phyloP scores from a whole-genome alignment of 2,329 filamentous ascomycete species.

The Emmonsiellopsis sp. region DNA sequence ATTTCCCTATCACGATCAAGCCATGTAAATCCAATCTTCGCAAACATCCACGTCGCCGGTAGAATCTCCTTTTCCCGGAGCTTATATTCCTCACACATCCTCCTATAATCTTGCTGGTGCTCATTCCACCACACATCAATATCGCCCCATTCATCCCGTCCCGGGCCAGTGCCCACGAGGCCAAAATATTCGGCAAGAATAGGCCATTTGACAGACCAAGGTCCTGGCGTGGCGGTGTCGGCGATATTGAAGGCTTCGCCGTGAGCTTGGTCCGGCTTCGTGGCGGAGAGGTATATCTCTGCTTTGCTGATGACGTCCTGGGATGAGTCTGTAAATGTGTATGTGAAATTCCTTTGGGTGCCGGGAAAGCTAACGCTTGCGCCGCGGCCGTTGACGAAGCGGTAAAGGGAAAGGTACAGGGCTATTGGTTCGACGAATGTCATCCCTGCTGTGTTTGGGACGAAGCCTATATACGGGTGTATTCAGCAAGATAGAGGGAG shows the following conservation, averaged over 20 bases:
- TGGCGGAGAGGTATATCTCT: constrained; percentile 19
- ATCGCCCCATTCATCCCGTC: constrained; percentile 6
- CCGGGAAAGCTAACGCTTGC: constrained; percentile 30
- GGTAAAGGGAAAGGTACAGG: constrained; percentile 30
- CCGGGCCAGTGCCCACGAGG: constrained; percentile 9
- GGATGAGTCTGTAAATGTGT: constrained; percentile 27
- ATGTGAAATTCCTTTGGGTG: constrained; percentile 23
- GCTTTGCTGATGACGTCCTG: constrained; percentile 23
- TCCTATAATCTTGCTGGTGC: constrained; percentile 12
- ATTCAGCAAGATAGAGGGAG: neutral
- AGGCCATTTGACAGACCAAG: constrained; percentile 16
- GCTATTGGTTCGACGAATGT: constrained; percentile 33
- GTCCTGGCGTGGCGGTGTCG: constrained; percentile 12
- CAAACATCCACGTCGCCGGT: constrained; percentile 12
- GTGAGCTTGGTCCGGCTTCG: constrained; percentile 11
- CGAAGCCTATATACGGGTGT: constrained; percentile 25
- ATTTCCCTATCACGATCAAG: constrained; percentile 15
- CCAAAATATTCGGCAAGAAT: constrained; percentile 16
- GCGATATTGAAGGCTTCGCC: constrained; percentile 19
- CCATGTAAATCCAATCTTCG: constrained; percentile 10
- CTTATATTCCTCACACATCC: constrained; percentile 15
- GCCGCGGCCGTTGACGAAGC: constrained; percentile 27
- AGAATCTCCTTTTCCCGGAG: constrained; percentile 10
- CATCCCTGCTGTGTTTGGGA: constrained; percentile 37
- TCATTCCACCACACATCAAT: constrained; percentile 16